Percentiles rank a stretch among this genome's conserved stretches.
Evolutionary conservation across 352 stramenopile genomes (phyloP).

Genomic region (Globisporangium okanoganense): DNA sequence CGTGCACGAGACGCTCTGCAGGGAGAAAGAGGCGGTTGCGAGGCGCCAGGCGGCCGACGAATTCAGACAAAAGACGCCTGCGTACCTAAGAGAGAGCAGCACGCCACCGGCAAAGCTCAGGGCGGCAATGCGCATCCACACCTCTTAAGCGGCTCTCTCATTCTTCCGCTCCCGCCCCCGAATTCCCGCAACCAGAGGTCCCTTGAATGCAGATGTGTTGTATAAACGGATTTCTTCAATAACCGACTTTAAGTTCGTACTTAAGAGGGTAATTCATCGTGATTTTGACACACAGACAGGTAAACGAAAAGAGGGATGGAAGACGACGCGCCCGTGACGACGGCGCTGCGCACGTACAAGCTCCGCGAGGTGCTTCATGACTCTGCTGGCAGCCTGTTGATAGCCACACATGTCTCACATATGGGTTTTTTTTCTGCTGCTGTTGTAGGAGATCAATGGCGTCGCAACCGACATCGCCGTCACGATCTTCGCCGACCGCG

Average conservation of each 20-base stretch:
- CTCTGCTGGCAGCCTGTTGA: no score
- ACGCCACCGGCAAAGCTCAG: background rate
- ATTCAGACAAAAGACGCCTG: conserved; percentile 4
- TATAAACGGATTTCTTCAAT: no score
- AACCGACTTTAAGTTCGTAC: no score
- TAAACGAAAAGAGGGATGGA: no score
- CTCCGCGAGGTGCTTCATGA: conserved; percentile 36
- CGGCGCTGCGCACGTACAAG: conserved; percentile 41
- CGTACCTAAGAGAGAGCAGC: conserved; percentile 8
- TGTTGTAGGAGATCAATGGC: conserved; percentile 68
- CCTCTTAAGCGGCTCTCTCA: no score
- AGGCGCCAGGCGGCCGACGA: conserved; percentile 5
- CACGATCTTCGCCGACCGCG: conserved; percentile 73
- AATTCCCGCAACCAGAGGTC: no score
- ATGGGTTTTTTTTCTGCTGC: no score
- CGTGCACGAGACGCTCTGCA: no score
- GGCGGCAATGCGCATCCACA: background rate
- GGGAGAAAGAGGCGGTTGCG: conserved; percentile 1
- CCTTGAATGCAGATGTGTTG: no score
- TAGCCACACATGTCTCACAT: no score
- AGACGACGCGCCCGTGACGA: background rate
- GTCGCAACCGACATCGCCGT: conserved; percentile 65
- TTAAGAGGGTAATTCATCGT: background rate
- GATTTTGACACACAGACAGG: no score
- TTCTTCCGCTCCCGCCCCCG: no score